Percentiles rank a stretch among this genome's conserved stretches.
Conservation (phyloP, 2,329 filamentous ascomycete species). For the Sphaceloma murrayae region DNA sequence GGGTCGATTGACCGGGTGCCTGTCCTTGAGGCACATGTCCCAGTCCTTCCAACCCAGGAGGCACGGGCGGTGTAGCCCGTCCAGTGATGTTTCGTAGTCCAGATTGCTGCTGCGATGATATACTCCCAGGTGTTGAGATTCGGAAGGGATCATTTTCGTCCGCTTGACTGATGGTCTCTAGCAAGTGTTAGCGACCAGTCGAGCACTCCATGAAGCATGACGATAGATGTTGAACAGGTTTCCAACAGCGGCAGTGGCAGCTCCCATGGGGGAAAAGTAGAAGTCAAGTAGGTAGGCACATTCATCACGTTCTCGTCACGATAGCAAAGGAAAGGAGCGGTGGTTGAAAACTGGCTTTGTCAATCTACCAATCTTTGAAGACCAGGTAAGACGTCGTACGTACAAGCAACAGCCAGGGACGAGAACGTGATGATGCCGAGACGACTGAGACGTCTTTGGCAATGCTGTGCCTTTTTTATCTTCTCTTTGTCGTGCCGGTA, state of each 20-base stretch:
- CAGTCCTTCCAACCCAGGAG: slow-evolving; percentile 28
- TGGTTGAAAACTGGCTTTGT: slow-evolving; percentile 20
- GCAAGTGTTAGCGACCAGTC: slow-evolving; percentile 3
- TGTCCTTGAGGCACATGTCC: slow-evolving; percentile 15
- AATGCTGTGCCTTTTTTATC: slow-evolving; percentile 14
- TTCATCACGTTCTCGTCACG: slow-evolving; percentile 17
- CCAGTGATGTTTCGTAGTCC: slow-evolving; percentile 19
- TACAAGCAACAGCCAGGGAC: slow-evolving; percentile 20
- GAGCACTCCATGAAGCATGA: slow-evolving; percentile 4
- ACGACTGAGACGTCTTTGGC: slow-evolving; percentile 15
- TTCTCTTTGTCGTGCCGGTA: slow-evolving; percentile 7
- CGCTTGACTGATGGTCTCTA: slow-evolving; percentile 13
- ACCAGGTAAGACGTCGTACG: slow-evolving; percentile 20
- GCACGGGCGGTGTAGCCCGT: slow-evolving; percentile 29
- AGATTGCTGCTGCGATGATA: not conserved
- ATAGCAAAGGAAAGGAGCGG: slow-evolving; percentile 15
- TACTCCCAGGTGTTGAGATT: slow-evolving; percentile 3
- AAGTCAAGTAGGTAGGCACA: slow-evolving; percentile 1
- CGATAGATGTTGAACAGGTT: not conserved
- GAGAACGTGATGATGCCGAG: slow-evolving; percentile 18
- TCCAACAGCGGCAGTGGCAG: slow-evolving; percentile 1
- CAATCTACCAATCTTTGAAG: slow-evolving; percentile 21
- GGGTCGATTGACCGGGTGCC: not conserved
- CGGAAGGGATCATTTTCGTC: slow-evolving; percentile 10
- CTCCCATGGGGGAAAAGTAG: not conserved